Percentiles rank a stretch among this genome's conserved stretches.
phyloP scores from a whole-genome alignment of 2,329 filamentous ascomycete species.

The Fusarium stilboides region DNA sequence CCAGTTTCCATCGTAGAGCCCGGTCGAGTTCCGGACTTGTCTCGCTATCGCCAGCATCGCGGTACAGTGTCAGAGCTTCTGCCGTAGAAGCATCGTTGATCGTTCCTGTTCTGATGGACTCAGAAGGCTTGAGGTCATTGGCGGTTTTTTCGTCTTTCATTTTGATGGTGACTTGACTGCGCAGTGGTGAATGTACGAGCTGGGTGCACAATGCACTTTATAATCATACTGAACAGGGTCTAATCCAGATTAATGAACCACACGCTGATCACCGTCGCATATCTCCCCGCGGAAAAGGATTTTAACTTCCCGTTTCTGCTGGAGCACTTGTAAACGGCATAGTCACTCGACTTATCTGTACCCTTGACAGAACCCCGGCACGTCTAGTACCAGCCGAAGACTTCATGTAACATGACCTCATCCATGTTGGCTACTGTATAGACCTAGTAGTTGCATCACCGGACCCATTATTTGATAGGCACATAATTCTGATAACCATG shows the following conservation, averaged over 20 bases:
- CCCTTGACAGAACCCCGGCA: no score
- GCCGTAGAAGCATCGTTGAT: conserved; percentile 15
- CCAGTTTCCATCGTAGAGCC: conserved; percentile 8
- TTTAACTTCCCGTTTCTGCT: not conserved
- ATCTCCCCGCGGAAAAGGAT: not conserved
- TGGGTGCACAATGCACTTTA: not conserved
- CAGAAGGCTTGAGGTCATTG: conserved; percentile 2
- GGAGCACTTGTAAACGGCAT: no score
- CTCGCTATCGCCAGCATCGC: not conserved
- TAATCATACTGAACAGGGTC: not conserved
- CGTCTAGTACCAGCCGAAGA: no score
- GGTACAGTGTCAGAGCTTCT: not conserved
- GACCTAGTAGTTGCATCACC: no score
- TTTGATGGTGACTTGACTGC: not conserved
- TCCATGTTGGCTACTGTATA: no score
- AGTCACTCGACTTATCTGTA: no score
- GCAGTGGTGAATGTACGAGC: no score
- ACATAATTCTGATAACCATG: no score
- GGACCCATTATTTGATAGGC: no score
- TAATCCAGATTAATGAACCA: no score
- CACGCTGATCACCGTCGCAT: not conserved
- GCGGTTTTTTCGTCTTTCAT: conserved; percentile 6
- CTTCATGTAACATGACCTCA: no score
- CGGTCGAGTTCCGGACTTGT: not conserved
- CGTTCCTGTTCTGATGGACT: conserved; percentile 1